Conservation (phyloP, 495 filamentous ascomycete species). For the Aspergillus cavernicola region DNA sequence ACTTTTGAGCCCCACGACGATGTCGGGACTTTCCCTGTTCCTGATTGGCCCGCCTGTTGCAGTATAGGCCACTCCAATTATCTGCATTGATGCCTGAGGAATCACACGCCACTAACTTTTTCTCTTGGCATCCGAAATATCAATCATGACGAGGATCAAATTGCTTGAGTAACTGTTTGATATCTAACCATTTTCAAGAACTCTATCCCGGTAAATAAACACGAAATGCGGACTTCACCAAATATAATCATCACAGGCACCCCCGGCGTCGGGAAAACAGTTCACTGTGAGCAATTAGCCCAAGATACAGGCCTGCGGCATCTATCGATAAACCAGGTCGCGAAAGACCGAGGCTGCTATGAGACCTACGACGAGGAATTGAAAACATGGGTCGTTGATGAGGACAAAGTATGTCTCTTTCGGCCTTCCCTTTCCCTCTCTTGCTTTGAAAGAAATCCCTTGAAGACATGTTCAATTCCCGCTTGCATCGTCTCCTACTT, state of each 20-base stretch:
- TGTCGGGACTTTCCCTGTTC: no score
- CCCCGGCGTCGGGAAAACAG: constrained; percentile 92
- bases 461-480: not conserved
- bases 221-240: constrained; percentile 57
- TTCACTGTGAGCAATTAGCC: constrained; percentile 76
- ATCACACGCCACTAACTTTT: constrained; percentile 12
- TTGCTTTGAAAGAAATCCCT: not conserved
- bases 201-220: no score
- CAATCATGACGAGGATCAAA: not conserved
- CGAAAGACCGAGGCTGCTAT: constrained; percentile 78
- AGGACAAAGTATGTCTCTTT: constrained; percentile 71
- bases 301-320: constrained; percentile 72
- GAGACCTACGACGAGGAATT: constrained; percentile 82
- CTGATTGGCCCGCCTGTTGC: constrained; percentile 8
- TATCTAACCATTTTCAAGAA: no score
- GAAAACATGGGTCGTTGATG: constrained; percentile 90
- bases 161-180: not conserved
- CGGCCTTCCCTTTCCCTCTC: not conserved
- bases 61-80: no score
- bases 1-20: no score
- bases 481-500: constrained; percentile 4
- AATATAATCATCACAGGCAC: constrained; percentile 96
- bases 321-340: constrained; percentile 83
- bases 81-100: not conserved
- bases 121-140: constrained; percentile 7